Evolutionary conservation across 2,329 filamentous ascomycete species (phyloP).

Genomic region (Colletotrichum sp.): DNA sequence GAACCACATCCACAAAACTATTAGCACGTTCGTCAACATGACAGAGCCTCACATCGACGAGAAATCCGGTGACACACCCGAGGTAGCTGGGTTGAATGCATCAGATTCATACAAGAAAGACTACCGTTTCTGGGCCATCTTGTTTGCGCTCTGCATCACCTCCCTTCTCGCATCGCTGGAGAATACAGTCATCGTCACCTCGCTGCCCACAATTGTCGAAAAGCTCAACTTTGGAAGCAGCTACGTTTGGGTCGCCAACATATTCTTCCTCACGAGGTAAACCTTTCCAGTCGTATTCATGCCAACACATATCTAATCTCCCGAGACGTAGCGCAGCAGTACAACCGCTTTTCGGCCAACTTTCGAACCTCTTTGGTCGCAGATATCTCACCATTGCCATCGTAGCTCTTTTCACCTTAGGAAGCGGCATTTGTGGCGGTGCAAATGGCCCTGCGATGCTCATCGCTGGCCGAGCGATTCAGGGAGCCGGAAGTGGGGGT

Average conservation of each 20-base stretch:
- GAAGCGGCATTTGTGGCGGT: constrained; percentile 56
- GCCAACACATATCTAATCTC: not conserved
- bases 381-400: constrained; percentile 43
- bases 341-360: constrained; percentile 55
- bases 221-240: constrained; percentile 22
- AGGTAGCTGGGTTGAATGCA: not conserved
- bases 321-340: constrained; percentile 32
- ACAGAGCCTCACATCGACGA: not conserved
- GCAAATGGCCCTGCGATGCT: constrained; percentile 49
- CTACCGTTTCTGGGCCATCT: constrained; percentile 31
- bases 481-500: constrained; percentile 49
- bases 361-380: constrained; percentile 58
- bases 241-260: constrained; percentile 31
- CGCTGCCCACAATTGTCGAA: constrained; percentile 27
- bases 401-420: constrained; percentile 53
- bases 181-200: constrained; percentile 27
- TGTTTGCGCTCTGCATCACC: constrained; percentile 25
- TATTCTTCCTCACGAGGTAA: constrained; percentile 25
- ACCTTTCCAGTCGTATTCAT: not conserved
- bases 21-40: not conserved
- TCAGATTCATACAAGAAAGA: not conserved
- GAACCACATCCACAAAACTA: not conserved
- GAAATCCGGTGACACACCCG: not conserved
- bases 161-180: constrained; percentile 25
- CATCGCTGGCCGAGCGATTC: constrained; percentile 52